Conservation (phyloP, 2,329 filamentous ascomycete species). For the Oidium heveae region DNA sequence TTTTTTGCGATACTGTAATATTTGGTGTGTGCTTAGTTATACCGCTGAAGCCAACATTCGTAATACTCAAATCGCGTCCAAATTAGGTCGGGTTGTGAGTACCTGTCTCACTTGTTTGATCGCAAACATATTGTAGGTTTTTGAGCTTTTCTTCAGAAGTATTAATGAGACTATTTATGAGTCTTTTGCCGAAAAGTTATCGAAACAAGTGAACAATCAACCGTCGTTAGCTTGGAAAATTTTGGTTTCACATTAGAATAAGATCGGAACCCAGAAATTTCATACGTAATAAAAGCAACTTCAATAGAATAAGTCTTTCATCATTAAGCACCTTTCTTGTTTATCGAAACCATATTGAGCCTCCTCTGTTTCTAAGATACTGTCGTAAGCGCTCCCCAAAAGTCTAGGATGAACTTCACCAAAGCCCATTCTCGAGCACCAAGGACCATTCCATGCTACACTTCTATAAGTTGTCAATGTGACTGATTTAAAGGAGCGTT, state of each 20-base stretch:
- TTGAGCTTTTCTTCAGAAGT: background rate
- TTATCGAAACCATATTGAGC: constrained; percentile 9
- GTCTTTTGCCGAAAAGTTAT: background rate
- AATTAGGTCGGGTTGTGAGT: too few species aligned
- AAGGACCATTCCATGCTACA: constrained; percentile 12
- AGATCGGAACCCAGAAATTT: background rate
- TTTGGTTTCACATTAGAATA: background rate
- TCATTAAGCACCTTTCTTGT: constrained; percentile 10
- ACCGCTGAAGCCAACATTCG: too few species aligned
- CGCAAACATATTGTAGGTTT: too few species aligned
- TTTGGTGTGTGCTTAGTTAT: too few species aligned
- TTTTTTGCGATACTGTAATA: too few species aligned
- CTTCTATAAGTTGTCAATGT: constrained; percentile 12
- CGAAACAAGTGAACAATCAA: background rate
- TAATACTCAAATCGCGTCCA: too few species aligned
- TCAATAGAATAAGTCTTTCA: constrained; percentile 4
- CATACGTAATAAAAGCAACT: background rate
- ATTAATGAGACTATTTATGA: background rate
- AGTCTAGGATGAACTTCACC: constrained; percentile 7
- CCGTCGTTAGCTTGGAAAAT: background rate
- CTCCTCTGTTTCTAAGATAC: constrained; percentile 8
- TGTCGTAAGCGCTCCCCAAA: constrained; percentile 8
- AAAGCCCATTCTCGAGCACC: constrained; percentile 12
- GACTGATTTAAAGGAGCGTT: constrained; percentile 9
- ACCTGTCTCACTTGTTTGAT: too few species aligned